phyloP scores from a whole-genome alignment of 805 yeast species.

The Barnettozyma wickerhamii region DNA sequence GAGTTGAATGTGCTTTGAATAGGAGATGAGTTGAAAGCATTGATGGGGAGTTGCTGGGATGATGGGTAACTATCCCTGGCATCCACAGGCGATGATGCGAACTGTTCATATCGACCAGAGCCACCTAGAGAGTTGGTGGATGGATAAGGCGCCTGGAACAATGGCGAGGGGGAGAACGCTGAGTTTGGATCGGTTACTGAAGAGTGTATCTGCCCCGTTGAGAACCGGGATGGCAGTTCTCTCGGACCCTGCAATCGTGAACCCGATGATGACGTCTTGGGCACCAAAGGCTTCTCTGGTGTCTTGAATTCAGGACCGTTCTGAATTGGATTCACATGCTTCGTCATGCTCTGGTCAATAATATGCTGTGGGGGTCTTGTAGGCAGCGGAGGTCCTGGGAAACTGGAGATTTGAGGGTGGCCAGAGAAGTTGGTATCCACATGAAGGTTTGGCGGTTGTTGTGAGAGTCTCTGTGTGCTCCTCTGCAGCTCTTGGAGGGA shows the following conservation, averaged over 20 bases:
- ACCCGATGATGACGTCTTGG: slow-evolving; percentile 2
- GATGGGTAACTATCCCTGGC: slow-evolving; percentile 3
- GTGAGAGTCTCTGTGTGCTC: not conserved
- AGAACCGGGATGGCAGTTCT: slow-evolving; percentile 16
- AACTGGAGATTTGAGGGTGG: not conserved
- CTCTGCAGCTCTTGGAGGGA: not conserved
- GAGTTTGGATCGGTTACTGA: not conserved
- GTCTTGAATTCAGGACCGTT: not conserved
- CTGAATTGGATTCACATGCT: not conserved
- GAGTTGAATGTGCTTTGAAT: slow-evolving; percentile 2
- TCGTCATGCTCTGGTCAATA: slow-evolving; percentile 15
- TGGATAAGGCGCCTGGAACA: slow-evolving; percentile 6
- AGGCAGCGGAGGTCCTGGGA: slow-evolving; percentile 21
- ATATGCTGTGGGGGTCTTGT: slow-evolving; percentile 21
- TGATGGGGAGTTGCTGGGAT: not conserved
- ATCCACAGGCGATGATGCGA: slow-evolving; percentile 9
- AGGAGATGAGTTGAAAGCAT: not conserved
- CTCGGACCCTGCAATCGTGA: slow-evolving; percentile 21
- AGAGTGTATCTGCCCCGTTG: not conserved
- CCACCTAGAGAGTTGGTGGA: not conserved
- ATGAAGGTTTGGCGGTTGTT: slow-evolving; percentile 2
- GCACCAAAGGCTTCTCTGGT: not conserved
- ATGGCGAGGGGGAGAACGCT: not conserved
- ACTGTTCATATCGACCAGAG: slow-evolving; percentile 9
- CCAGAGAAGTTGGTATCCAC: slow-evolving; percentile 2